A percentile compares a stretch with the other conserved stretches of the same genome.
These are phyloP conservation scores for Achaetomiella virescens DNA, from an alignment of 495 filamentous ascomycete genomes.

Conservation along the genomic window DNA sequence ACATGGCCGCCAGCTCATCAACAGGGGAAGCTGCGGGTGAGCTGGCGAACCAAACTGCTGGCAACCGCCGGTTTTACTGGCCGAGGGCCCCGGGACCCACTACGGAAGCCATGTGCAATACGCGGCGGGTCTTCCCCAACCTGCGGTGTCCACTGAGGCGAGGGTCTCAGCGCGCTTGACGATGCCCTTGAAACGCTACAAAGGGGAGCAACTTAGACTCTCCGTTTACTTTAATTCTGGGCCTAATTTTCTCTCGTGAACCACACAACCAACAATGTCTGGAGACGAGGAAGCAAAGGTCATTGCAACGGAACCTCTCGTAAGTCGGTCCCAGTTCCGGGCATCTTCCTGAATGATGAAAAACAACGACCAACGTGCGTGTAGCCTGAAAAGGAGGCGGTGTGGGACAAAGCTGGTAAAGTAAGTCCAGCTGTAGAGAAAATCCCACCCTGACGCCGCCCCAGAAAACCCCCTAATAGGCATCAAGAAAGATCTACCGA, in stretches of 20 bases:
- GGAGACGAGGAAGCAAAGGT: constrained; percentile 15
- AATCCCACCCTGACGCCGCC: not conserved
- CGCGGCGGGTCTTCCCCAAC: not conserved
- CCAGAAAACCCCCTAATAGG: constrained; percentile 5
- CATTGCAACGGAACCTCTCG: constrained; percentile 28
- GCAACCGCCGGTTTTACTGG: not conserved
- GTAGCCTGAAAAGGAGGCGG: constrained; percentile 52
- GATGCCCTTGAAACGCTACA: not conserved
- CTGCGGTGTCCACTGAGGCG: constrained; percentile 6
- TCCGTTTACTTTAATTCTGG: too few relatives aligned
- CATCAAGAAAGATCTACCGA: constrained; percentile 58
- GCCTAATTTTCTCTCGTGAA: not conserved
- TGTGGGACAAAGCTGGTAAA: constrained; percentile 59
- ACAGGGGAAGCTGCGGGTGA: not conserved
- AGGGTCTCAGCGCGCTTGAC: not conserved
- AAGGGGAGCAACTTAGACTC: not conserved
- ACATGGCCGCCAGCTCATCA: constrained; percentile 4
- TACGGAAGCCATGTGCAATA: not conserved
- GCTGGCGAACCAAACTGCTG: constrained; percentile 2
- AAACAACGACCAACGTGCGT: not conserved
- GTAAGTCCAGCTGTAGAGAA: constrained; percentile 10
- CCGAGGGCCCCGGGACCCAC: not conserved
- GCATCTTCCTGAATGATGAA: not conserved
- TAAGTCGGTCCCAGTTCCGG: constrained; percentile 16
- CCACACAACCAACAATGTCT: constrained; percentile 8